phyloP scores from a whole-genome alignment of 2,329 filamentous ascomycete genomes.

The Aspergillus neotritici region DNA sequence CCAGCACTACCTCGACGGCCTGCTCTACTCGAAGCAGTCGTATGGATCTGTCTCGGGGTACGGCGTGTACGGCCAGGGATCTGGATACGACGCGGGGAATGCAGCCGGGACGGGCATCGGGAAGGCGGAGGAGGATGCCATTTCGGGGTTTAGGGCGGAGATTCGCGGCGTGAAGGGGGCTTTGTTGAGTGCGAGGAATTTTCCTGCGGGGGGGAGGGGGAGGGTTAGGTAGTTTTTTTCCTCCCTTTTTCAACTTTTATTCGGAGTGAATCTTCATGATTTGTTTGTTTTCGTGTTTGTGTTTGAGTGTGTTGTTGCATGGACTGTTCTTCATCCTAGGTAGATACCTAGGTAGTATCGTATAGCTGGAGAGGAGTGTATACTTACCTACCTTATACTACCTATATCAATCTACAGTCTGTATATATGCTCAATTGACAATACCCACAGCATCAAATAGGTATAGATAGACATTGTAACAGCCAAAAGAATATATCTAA shows the following conservation, averaged over 20 bases:
- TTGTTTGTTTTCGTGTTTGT: neutral
- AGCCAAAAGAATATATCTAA: too few relatives aligned
- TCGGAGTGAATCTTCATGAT: too few relatives aligned
- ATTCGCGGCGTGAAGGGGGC: slow-evolving; percentile 60
- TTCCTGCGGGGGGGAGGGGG: slow-evolving; percentile 40
- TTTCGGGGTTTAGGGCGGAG: slow-evolving; percentile 53
- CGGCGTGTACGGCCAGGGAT: slow-evolving; percentile 31
- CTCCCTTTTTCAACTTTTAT: neutral
- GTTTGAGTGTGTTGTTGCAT: too few relatives aligned
- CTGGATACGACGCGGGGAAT: slow-evolving; percentile 9
- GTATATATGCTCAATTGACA: too few relatives aligned
- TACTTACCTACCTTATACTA: too few relatives aligned
- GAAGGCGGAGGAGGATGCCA: slow-evolving; percentile 50
- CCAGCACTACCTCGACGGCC: slow-evolving; percentile 48
- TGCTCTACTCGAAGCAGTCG: slow-evolving; percentile 36
- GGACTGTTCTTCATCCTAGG: neutral
- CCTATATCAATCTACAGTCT: too few relatives aligned
- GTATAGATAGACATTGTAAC: too few relatives aligned
- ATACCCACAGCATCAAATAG: too few relatives aligned
- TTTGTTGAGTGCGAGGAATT: slow-evolving; percentile 57
- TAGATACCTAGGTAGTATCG: neutral
- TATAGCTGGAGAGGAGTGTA: neutral
- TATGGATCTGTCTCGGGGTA: slow-evolving; percentile 28
- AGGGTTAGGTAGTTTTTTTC: slow-evolving; percentile 18
- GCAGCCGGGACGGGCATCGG: slow-evolving; percentile 23